Evolutionary conservation across 495 filamentous ascomycete species (phyloP), one percentile per base, ranked within the genome.

Genomic region (Podospora bellae-mahoneyi): DNA sequence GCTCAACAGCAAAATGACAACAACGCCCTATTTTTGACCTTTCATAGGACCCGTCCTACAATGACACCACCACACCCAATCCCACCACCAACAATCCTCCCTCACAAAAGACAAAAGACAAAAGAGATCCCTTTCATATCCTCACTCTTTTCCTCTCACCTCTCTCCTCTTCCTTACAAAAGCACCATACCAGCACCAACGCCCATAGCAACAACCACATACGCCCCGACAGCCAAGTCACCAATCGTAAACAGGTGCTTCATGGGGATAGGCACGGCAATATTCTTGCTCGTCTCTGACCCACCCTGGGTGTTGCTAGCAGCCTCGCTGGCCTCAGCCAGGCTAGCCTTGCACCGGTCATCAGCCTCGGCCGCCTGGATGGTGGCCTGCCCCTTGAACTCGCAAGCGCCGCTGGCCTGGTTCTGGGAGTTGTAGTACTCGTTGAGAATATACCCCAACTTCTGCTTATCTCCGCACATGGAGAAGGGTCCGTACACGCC

Each of bases 401-500:
- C 83, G 76, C 95, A 99, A 30, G 93, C 90, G 53, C 78, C 76
- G 23, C 79, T 74, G 63, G 76, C 81, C 56, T 77, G 73, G 67
- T 79, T 79, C 81, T 92, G 89, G 74, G 81, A 81, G 18, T 83
- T 77, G 80, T 94, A 95, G 84, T 97, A 99, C 66, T 80, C 69
- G 81, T 97, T 89, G 69, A 97, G 84, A 39, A 88, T 90, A 75
- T 88, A 97, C 63, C 87, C 88, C 27, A 98, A 87, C 80, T 95
- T 85, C 78, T 96, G 84, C 69, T 83, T 86, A 70, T 87, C 68
- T 71, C 84, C 85, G 84, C 95, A 99, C 91, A 97, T 96, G 78
- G 88, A 87, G 82, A 93, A 98, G 5, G 92, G 88, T 62, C 95
- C 95, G 77, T 96, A 99, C 26, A 81, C 81, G 62, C 93, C 95